A percentile compares a stretch with the other conserved stretches of the same genome.
Evolutionary conservation across 2,329 filamentous ascomycete species (phyloP).

Genomic region (Escovopsis sp.): DNA sequence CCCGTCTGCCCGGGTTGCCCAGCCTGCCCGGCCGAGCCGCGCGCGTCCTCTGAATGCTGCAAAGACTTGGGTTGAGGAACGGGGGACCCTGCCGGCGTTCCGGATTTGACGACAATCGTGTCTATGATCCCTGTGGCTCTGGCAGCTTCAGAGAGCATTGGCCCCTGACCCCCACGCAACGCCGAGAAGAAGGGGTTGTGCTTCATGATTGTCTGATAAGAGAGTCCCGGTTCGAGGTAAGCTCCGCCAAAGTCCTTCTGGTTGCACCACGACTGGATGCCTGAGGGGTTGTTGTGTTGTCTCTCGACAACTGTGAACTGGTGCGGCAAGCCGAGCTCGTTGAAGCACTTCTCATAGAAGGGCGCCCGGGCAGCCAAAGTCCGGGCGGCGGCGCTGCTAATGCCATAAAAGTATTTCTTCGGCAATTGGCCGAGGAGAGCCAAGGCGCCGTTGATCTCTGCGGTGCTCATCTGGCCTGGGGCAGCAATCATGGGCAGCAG

Average conservation of each 20-base stretch:
- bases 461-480: slow-evolving; percentile 71
- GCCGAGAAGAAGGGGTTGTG: slow-evolving; percentile 35
- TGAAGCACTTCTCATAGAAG: slow-evolving; percentile 76
- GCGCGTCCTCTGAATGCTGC: slow-evolving; percentile 14
- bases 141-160: slow-evolving; percentile 58
- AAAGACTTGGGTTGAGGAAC: not conserved
- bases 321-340: slow-evolving; percentile 73
- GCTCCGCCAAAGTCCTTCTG: slow-evolving; percentile 69
- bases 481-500: slow-evolving; percentile 72
- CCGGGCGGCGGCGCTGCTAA: slow-evolving; percentile 53
- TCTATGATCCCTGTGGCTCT: slow-evolving; percentile 68
- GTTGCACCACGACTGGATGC: slow-evolving; percentile 57
- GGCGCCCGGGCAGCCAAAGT: slow-evolving; percentile 56
- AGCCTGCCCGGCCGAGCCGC: slow-evolving; percentile 10
- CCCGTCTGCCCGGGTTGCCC: slow-evolving; percentile 9
- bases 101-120: slow-evolving; percentile 53
- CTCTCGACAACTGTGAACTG: slow-evolving; percentile 63
- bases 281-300: slow-evolving; percentile 46
- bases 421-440: slow-evolving; percentile 68
- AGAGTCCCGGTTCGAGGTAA: slow-evolving; percentile 60
- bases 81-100: slow-evolving; percentile 24
- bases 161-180: slow-evolving; percentile 35
- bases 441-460: slow-evolving; percentile 69
- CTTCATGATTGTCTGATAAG: slow-evolving; percentile 45
- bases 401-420: slow-evolving; percentile 66